phyloP scores from a whole-genome alignment of 2,329 filamentous ascomycete genomes.

The Fusarium nelsonii region DNA sequence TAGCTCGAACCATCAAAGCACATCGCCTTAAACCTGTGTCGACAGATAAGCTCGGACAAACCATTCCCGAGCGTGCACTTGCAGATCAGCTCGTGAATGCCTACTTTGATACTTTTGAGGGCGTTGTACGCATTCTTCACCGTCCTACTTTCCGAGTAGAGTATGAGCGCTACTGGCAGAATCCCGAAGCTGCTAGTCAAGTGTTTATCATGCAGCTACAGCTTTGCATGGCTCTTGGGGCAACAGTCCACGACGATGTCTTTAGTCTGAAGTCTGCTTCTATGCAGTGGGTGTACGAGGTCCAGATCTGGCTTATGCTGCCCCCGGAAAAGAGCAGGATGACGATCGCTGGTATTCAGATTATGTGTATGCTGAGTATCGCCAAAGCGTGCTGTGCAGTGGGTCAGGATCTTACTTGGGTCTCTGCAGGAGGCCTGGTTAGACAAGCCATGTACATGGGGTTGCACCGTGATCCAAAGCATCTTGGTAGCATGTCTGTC shows the following conservation, averaged over 20 bases:
- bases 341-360: conserved; percentile 63
- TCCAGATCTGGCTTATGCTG: conserved; percentile 62
- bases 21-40: conserved; percentile 54
- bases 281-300: conserved; percentile 65
- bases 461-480: conserved; percentile 67
- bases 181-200: conserved; percentile 54
- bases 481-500: conserved; percentile 61
- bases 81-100: conserved; percentile 64
- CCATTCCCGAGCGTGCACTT: conserved; percentile 55
- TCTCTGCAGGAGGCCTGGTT: conserved; percentile 63
- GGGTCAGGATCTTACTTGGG: conserved; percentile 65
- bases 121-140: conserved; percentile 68
- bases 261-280: conserved; percentile 59
- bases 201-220: conserved; percentile 66
- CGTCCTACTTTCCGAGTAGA: conserved; percentile 67
- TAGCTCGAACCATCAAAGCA: conserved; percentile 58
- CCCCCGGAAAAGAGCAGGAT: conserved; percentile 63
- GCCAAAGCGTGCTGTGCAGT: conserved; percentile 63
- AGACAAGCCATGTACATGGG: conserved; percentile 69
- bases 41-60: conserved; percentile 54
- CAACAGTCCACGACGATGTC: conserved; percentile 60
- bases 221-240: conserved; percentile 65
- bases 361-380: conserved; percentile 63
- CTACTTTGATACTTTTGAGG: conserved; percentile 69
- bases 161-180: conserved; percentile 64